Evolutionary conservation across 208 protist species (phyloP).

Genomic region (Vickermania ingenoplastis): DNA sequence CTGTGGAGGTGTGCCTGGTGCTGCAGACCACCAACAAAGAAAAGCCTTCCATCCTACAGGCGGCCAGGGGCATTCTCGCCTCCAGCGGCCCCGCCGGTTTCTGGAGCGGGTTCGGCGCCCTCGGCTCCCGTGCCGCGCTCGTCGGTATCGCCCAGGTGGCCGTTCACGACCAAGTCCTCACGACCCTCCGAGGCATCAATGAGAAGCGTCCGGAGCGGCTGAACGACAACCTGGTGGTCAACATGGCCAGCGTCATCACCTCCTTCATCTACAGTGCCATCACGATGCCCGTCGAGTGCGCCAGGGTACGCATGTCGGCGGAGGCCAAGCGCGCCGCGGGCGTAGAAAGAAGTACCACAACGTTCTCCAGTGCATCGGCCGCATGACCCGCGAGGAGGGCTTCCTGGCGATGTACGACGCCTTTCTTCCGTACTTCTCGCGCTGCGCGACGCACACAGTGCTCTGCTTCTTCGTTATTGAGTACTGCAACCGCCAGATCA

Average conservation of each 20-base stretch:
- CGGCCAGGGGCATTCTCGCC: constrained; percentile 29
- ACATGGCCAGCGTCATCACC: constrained; percentile 68
- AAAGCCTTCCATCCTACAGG: constrained; percentile 40
- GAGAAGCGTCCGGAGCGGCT: constrained; percentile 12
- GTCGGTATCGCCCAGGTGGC: constrained; percentile 87
- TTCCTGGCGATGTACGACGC: constrained; percentile 71
- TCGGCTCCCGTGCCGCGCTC: constrained; percentile 69
- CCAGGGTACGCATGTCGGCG: constrained; percentile 81
- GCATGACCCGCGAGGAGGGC: constrained; percentile 70
- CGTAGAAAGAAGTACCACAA: constrained; percentile 53
- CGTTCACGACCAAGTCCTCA: constrained; percentile 88
- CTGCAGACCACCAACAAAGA: constrained; percentile 78
- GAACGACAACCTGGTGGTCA: constrained; percentile 70
- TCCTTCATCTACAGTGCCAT: constrained; percentile 74
- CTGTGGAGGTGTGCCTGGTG: constrained; percentile 86
- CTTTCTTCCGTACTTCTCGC: constrained; percentile 83
- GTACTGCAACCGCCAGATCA: constrained; percentile 37
- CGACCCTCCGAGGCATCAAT: constrained; percentile 50
- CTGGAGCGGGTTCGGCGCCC: constrained; percentile 78
- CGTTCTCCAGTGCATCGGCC: constrained; percentile 68
- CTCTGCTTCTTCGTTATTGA: constrained; percentile 88
- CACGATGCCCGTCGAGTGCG: constrained; percentile 88
- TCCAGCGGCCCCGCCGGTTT: constrained; percentile 52
- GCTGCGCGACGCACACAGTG: constrained; percentile 83
- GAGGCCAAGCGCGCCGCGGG: constrained; percentile 57